Evolutionary conservation across 2,329 filamentous ascomycete genomes (phyloP).

Genomic region (Talaromyces sp.): DNA sequence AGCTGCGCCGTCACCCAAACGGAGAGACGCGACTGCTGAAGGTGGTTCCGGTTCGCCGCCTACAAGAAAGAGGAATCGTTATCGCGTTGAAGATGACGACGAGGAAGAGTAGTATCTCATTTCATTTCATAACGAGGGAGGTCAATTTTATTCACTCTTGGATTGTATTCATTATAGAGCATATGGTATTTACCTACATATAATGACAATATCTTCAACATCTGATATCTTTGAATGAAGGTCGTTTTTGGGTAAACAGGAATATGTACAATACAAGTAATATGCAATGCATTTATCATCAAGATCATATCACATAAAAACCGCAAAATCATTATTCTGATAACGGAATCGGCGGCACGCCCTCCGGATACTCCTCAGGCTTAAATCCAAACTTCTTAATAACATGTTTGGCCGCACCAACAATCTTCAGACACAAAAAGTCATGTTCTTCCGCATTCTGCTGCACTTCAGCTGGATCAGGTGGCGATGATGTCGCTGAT

Average conservation of each 20-base stretch:
- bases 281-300: background rate
- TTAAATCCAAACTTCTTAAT: conserved; percentile 38
- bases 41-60: conserved; percentile 36
- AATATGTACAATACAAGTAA: background rate
- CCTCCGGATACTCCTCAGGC: conserved; percentile 36
- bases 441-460: conserved; percentile 29
- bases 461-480: conserved; percentile 14
- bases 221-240: background rate
- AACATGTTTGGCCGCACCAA: conserved; percentile 35
- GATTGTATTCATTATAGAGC: conserved; percentile 1
- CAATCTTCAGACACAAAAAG: conserved; percentile 36
- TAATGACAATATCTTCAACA: background rate
- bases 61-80: conserved; percentile 47
- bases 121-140: background rate
- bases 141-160: background rate
- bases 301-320: background rate
- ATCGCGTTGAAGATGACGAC: conserved; percentile 51
- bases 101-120: conserved; percentile 36
- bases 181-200: background rate
- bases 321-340: background rate
- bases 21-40: conserved; percentile 23
- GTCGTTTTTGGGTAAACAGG: background rate
- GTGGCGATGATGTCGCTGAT: background rate
- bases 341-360: conserved; percentile 17
- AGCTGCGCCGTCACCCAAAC: conserved; percentile 23